A percentile compares a stretch with the other conserved stretches of the same genome.
These are phyloP conservation scores for Babjeviella inositovora DNA, from an alignment of 805 yeast genomes.

Conservation along the genomic window DNA sequence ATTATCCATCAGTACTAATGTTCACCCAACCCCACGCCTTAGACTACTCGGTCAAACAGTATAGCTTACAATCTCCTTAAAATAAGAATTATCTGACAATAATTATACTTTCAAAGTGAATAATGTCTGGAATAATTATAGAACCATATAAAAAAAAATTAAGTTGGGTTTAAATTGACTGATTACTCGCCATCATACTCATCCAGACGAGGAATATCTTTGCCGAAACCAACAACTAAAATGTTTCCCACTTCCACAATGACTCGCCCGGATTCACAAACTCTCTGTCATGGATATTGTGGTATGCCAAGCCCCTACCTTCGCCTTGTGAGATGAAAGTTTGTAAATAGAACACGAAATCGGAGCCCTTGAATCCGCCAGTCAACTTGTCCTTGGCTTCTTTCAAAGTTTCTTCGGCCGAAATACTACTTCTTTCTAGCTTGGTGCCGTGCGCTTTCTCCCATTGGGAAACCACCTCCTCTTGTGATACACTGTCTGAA, in stretches of 20 bases:
- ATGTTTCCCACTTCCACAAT: slow-evolving; percentile 24
- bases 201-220: too few species aligned
- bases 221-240: too few species aligned
- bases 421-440: slow-evolving; percentile 12
- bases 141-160: too few species aligned
- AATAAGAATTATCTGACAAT: too few species aligned
- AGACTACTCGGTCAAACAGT: too few species aligned
- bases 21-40: too few species aligned
- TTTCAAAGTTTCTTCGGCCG: slow-evolving; percentile 12
- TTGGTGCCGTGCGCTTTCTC: slow-evolving; percentile 18
- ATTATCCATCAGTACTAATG: too few species aligned
- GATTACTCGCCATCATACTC: too few species aligned
- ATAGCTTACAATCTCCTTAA: too few species aligned
- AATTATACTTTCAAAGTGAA: too few species aligned
- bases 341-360: slow-evolving; percentile 20
- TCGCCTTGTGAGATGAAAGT: slow-evolving; percentile 17
- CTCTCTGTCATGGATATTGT: slow-evolving; percentile 16
- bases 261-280: slow-evolving; percentile 26
- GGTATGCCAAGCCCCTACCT: slow-evolving; percentile 18
- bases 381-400: slow-evolving; percentile 11
- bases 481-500: slow-evolving; percentile 20
- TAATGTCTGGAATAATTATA: too few species aligned
- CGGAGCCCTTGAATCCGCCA: slow-evolving; percentile 11
- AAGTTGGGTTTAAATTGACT: too few species aligned
- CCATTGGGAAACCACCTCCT: slow-evolving; percentile 19